Percentiles rank a stretch among this genome's conserved stretches.
Conservation (phyloP, 805 yeast species). For the Saturnispora mendoncae region DNA sequence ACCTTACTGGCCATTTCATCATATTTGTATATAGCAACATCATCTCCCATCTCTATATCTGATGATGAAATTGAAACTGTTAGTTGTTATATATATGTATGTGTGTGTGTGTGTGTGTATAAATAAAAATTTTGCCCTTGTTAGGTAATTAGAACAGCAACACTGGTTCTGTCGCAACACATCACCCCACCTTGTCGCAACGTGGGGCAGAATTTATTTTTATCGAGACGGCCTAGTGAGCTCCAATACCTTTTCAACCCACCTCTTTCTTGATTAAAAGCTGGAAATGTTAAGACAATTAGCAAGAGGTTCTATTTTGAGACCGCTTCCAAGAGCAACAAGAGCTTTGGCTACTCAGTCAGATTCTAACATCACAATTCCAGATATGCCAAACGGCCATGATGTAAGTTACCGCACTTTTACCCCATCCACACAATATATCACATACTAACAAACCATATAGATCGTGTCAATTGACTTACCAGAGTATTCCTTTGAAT, state of each 20-base stretch:
- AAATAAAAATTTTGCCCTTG: too few species aligned
- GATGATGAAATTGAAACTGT: too few species aligned
- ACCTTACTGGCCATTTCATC: constrained; percentile 77
- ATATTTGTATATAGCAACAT: constrained; percentile 38
- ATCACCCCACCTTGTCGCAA: neutral
- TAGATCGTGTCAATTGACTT: constrained; percentile 40
- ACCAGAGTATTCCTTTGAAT: constrained; percentile 77
- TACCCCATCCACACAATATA: too few species aligned
- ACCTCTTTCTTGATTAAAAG: neutral
- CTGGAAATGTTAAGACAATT: constrained; percentile 13
- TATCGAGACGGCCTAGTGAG: neutral
- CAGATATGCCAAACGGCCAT: constrained; percentile 7
- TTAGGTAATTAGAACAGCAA: too few species aligned
- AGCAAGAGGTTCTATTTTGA: constrained; percentile 9
- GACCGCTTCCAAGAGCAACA: constrained; percentile 6
- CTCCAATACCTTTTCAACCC: neutral
- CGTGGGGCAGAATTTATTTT: too few species aligned
- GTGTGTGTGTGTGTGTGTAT: too few species aligned
- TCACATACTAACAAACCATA: constrained; percentile 12
- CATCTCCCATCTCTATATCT: constrained; percentile 10
- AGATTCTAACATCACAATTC: constrained; percentile 12
- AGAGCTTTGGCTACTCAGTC: constrained; percentile 26
- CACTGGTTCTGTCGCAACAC: neutral
- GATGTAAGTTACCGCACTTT: too few species aligned
- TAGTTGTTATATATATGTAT: too few species aligned